Base-by-base conservation (phyloP, 2,329 filamentous ascomycete species). In the Penicillium digitatum region DNA sequence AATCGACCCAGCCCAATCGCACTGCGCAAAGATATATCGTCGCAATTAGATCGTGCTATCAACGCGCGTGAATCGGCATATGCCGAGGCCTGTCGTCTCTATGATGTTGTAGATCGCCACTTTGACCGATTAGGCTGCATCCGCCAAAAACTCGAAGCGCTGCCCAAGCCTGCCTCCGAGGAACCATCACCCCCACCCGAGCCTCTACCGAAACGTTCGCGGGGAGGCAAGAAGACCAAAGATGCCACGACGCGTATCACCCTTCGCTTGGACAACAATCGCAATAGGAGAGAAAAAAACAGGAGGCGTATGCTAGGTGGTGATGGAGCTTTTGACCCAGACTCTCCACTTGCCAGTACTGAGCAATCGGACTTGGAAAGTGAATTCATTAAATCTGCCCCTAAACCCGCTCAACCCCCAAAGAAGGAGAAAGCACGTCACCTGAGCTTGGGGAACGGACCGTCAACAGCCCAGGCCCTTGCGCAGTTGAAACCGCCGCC, bases 381-480 rank as follows among this genome's bases (percentile, higher is more conserved):
- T 14, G 64, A 74, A 16, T 7, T 59, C 8, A 32, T 50, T n/a
- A 45, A 27, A 11, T 26, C 49, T 26, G 40, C 50, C 14, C 60
- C 48, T 5, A 64, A 63, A 37, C 49, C 61, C n/a, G 44, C 49
- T 16, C 51, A 52, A 26, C 57, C 67, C 8, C 69, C 69, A 46
- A 79, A 77, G 62, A 73, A 75, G 48, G 74, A 75, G 38, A 82
- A 81, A 53, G 58, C 56, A 14, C 66, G 66, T 22, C 67, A 69
- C 16, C 59, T 61, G 3, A 66, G 66, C 42, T 56, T 60, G 18
- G 62, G 57, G 5, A 56, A 27, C 3, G 59, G 43, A 16, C 56
- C 84, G 43, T 85, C 83, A 22, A 85, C 82, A 11, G 84, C 82
- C 62, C 84, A 83, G 68, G 83, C 82, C 4, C 73, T 86, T 43